Evolutionary conservation across 1,284 basidiomycete genomes (phyloP).

Genomic region (Pyrrhoderma noxium): DNA sequence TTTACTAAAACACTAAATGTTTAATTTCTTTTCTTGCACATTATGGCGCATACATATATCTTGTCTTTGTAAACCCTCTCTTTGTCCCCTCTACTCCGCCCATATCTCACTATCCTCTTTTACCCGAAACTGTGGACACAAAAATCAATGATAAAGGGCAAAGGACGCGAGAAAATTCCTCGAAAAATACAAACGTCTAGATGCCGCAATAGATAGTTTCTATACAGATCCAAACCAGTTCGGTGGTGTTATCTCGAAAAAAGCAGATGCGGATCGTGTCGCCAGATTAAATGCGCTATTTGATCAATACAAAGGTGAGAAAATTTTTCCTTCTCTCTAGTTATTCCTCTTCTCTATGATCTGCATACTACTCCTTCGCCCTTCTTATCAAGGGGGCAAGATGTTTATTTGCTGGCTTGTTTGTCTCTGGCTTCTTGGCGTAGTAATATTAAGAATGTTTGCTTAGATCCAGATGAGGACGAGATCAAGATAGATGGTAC

Average conservation of each 20-base stretch:
- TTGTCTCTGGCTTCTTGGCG: neutral
- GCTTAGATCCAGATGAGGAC: conserved; percentile 46
- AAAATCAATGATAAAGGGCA: conserved; percentile 32
- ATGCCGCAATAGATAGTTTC: conserved; percentile 71
- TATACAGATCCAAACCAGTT: conserved; percentile 46
- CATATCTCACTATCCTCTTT: too few species aligned
- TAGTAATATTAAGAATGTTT: neutral
- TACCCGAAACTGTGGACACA: too few species aligned
- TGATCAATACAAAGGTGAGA: conserved; percentile 71
- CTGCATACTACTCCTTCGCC: neutral
- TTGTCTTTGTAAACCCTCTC: too few species aligned
- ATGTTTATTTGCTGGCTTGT: too few species aligned
- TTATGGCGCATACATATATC: too few species aligned
- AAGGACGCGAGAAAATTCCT: conserved; percentile 69
- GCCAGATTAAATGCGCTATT: conserved; percentile 55
- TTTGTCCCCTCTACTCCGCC: too few species aligned
- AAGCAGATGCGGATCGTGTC: conserved; percentile 5
- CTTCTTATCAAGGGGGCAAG: neutral
- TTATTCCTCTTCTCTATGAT: neutral
- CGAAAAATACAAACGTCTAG: conserved; percentile 64
- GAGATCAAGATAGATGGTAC: conserved; percentile 71
- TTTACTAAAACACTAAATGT: too few species aligned
- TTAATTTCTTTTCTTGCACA: too few species aligned
- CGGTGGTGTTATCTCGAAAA: conserved; percentile 31
- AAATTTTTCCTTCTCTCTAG: neutral